These are phyloP conservation scores for Tylopilus sp. DNA, from an alignment of 768 basidiomycete species.

Conservation along the genomic window DNA sequence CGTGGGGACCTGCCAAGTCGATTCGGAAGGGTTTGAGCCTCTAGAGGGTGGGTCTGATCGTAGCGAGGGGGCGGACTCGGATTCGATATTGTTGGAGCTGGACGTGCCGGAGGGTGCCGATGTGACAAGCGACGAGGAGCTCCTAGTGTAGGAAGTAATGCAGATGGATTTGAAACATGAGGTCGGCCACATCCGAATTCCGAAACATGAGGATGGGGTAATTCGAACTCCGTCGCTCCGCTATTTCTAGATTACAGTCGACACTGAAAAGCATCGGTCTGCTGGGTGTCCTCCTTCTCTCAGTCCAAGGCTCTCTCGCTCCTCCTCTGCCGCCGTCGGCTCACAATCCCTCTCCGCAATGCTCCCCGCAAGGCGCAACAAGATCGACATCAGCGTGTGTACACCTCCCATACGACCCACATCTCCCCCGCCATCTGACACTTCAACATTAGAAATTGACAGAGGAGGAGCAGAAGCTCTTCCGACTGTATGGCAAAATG, in stretches of 20 bases:
- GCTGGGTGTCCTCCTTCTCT: background rate
- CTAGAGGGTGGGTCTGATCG: constrained; percentile 4
- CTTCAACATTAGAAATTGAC: constrained; percentile 58
- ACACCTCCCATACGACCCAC: background rate
- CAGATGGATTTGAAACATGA: constrained; percentile 17
- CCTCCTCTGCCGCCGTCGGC: constrained; percentile 20
- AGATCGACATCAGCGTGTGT: constrained; percentile 91
- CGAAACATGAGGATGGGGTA: constrained; percentile 28
- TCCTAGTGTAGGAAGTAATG: constrained; percentile 7
- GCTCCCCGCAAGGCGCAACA: constrained; percentile 80
- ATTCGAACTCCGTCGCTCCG: constrained; percentile 31
- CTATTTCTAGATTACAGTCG: constrained; percentile 19
- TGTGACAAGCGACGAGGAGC: background rate
- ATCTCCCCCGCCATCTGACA: constrained; percentile 12
- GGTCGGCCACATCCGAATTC: constrained; percentile 21
- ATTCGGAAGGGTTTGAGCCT: constrained; percentile 10
- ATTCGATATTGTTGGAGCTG: constrained; percentile 14
- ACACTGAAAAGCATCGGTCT: constrained; percentile 18
- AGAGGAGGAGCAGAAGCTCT: constrained; percentile 91
- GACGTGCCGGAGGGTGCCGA: constrained; percentile 9
- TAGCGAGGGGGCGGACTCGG: constrained; percentile 10
- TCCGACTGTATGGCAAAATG: constrained; percentile 91
- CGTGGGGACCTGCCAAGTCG: background rate
- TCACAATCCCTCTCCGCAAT: constrained; percentile 38
- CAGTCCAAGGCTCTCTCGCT: constrained; percentile 24